Conservation (phyloP, 768 basidiomycete species). For the Dioszegia hungarica region DNA sequence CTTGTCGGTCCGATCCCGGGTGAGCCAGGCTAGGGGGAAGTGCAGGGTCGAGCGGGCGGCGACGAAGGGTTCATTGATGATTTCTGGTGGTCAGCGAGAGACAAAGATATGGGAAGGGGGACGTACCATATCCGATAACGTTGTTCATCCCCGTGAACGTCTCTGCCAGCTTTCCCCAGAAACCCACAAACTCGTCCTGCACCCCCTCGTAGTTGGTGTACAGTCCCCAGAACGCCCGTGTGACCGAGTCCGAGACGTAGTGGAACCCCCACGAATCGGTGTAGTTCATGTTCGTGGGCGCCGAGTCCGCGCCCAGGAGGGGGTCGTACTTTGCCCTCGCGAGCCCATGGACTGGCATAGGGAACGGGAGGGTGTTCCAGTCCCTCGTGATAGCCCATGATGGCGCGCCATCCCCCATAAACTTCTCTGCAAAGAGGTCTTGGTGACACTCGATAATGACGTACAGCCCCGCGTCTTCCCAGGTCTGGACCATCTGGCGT, state of each 20-base stretch:
- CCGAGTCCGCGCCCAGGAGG: conserved; percentile 1
- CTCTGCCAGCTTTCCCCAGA: conserved; percentile 22
- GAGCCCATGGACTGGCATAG: conserved; percentile 21
- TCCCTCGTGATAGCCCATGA: conserved; percentile 18
- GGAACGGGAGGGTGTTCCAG: conserved; percentile 20
- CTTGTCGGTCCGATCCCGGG: conserved; percentile 11
- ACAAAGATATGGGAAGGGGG: too few relatives aligned
- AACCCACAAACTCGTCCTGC: conserved; percentile 16
- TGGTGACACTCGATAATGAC: conserved; percentile 22
- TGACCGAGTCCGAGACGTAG: conserved; percentile 16
- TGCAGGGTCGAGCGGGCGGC: conserved; percentile 17
- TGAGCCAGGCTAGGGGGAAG: conserved; percentile 14
- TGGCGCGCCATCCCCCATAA: conserved; percentile 22
- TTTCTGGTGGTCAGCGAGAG: conserved; percentile 9
- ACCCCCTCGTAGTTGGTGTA: conserved; percentile 19
- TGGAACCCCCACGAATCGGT: conserved; percentile 19
- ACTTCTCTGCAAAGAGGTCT: conserved; percentile 21
- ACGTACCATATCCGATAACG: conserved; percentile 21
- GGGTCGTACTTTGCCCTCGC: conserved; percentile 13
- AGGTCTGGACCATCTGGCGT: conserved; percentile 5
- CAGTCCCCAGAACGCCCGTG: conserved; percentile 17
- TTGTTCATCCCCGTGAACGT: conserved; percentile 20
- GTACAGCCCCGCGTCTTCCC: conserved; percentile 13
- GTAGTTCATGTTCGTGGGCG: conserved; percentile 20
- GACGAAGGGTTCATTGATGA: conserved; percentile 22